phyloP scores from a whole-genome alignment of 306 rosid genomes.

The Prunus salicina region DNA sequence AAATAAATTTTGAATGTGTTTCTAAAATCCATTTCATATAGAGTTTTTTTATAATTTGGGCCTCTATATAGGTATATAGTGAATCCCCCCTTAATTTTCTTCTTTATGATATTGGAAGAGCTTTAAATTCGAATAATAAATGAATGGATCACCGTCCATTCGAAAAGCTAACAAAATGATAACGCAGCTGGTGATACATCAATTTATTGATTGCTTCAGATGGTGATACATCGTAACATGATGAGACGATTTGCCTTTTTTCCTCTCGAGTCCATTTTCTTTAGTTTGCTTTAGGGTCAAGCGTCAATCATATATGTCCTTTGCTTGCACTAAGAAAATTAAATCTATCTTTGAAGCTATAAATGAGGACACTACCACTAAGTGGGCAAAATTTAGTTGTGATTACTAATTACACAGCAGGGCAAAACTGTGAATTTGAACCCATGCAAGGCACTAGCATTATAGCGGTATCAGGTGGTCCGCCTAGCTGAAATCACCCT shows the following conservation, averaged over 20 bases:
- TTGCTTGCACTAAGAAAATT: not conserved
- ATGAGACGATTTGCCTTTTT: not conserved
- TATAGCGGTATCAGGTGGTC: constrained; percentile 24
- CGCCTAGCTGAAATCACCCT: constrained; percentile 68
- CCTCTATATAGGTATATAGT: no score
- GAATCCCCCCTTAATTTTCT: no score
- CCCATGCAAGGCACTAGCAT: constrained; percentile 3
- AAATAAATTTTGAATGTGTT: no score
- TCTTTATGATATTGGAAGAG: no score
- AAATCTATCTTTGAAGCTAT: not conserved
- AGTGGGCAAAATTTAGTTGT: not conserved
- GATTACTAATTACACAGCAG: not conserved
- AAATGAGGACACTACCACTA: not conserved
- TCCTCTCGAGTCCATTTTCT: not conserved
- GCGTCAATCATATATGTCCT: not conserved
- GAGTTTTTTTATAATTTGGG: no score
- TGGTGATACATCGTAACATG: no score
- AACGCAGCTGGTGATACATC: no score
- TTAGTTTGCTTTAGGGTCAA: not conserved
- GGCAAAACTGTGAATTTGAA: not conserved
- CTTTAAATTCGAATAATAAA: no score
- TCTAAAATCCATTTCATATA: no score
- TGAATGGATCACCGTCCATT: no score
- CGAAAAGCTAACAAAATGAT: no score
- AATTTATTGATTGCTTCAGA: no score